Evolutionary conservation across 2,329 filamentous ascomycete genomes (phyloP).

Genomic region (Paecilomyces dactylethromorphus): DNA sequence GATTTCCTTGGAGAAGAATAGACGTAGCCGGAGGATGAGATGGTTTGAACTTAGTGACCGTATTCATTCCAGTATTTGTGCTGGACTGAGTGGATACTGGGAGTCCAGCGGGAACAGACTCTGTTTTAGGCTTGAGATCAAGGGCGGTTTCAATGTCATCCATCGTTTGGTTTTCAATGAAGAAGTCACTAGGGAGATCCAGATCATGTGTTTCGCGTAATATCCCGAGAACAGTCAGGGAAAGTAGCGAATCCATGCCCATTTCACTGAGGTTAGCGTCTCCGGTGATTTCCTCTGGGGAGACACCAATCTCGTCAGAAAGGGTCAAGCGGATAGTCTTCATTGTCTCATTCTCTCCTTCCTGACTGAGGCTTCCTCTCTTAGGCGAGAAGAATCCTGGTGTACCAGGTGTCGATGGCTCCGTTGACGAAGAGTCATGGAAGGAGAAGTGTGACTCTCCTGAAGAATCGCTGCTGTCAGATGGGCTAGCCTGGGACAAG

Average conservation of each 20-base stretch:
- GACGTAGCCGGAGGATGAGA: slow-evolving; percentile 35
- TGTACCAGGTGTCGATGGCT: slow-evolving; percentile 26
- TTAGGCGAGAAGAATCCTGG: slow-evolving; percentile 23
- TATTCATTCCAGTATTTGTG: slow-evolving; percentile 15
- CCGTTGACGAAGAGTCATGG: slow-evolving; percentile 20
- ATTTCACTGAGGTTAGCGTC: slow-evolving; percentile 36
- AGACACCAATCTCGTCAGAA: slow-evolving; percentile 39
- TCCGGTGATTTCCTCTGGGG: slow-evolving; percentile 32
- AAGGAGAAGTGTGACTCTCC: slow-evolving; percentile 23
- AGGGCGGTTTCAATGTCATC: slow-evolving; percentile 32
- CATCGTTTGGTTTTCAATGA: slow-evolving; percentile 38
- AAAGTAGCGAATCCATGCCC: slow-evolving; percentile 42
- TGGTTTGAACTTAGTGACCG: slow-evolving; percentile 6
- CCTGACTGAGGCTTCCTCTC: slow-evolving; percentile 18
- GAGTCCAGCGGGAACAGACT: slow-evolving; percentile 6
- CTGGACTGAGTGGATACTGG: slow-evolving; percentile 15
- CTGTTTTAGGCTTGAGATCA: slow-evolving; percentile 31
- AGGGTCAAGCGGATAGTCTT: slow-evolving; percentile 35
- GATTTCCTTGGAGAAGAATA: slow-evolving; percentile 37
- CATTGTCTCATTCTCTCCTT: slow-evolving; percentile 26
- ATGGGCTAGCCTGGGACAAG: slow-evolving; percentile 33
- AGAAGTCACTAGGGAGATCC: slow-evolving; percentile 37
- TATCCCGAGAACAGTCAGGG: slow-evolving; percentile 38
- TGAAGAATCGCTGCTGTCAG: slow-evolving; percentile 23
- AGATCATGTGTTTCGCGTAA: slow-evolving; percentile 38